Base-by-base conservation (phyloP, 2,329 filamentous ascomycete genomes). In the Phaeosphaeriaceae sp. region DNA sequence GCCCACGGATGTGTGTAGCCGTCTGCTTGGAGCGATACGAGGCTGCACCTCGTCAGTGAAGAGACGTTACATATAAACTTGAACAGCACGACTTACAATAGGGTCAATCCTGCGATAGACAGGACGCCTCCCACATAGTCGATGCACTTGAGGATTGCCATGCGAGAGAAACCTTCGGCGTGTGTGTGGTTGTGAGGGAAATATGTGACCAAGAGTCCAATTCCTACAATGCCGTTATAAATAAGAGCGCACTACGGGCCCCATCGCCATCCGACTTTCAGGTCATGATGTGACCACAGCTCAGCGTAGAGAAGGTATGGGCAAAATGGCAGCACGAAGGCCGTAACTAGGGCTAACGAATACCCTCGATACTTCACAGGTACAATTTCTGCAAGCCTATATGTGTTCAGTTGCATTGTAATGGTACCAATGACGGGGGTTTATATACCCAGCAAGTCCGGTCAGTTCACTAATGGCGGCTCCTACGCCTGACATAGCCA, bases 1-100 rank as follows among this genome's bases (percentile, higher is more conserved):
- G 54, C 63, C 74, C 74, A 77, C 7, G 66, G 54, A 35, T 76
- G 71, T 7, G 67, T 68, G 50, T 75, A 74, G 21, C 74, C 74
- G 11, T 73, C 74, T 9, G 70, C 61, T 46, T 75, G 72, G 1
- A 76, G 66, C 3, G 70, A 71, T n/a, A 75, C 70, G 20, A 76
- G 68, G 59, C 67, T 68, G 29, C 6, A 35, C 7, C 53, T 12
- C 16, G 9, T 60, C 26, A 60, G 46, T 15, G n/a, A 38, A n/a
- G 9, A 9, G 3, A 70, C 57, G 8, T 12, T 2, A 16, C 3
- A 8, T 11, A 26, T 8, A 11, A 11, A 11, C 3, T 26, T 26
- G 6, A 11, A 8, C 23, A 26, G 3, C 3, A 11, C 23, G 8
- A 46, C 63, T 57, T 55, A 68, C 64, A 71, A 71, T 1, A 72